These are phyloP conservation scores for Dioszegia crocea DNA, from an alignment of 768 basidiomycete genomes.

Conservation along the genomic window DNA sequence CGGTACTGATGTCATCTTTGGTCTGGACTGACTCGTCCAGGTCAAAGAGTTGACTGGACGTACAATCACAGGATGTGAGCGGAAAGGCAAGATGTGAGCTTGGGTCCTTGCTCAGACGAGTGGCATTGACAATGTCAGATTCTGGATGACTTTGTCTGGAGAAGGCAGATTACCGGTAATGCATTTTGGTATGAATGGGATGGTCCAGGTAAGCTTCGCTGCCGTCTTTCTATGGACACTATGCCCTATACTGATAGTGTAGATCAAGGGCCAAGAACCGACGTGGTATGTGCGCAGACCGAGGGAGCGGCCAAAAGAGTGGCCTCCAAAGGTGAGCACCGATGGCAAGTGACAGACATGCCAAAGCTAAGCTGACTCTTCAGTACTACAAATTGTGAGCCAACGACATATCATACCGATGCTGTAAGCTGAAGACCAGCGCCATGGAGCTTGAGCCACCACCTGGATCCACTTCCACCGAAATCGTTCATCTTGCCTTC, in stretches of 20 bases:
- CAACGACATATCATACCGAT: too few relatives aligned
- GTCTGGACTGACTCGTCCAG: conserved; percentile 47
- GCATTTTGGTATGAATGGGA: conserved; percentile 85
- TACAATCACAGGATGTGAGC: conserved; percentile 44
- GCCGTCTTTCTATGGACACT: not conserved
- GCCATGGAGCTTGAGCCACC: conserved; percentile 59
- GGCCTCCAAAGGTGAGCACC: conserved; percentile 47
- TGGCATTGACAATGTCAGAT: conserved; percentile 23
- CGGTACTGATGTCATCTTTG: too few relatives aligned
- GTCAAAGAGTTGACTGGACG: conserved; percentile 55
- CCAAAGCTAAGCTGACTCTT: conserved; percentile 1
- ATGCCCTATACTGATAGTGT: conserved; percentile 1
- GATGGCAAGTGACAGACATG: too few relatives aligned
- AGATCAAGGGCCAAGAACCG: conserved; percentile 47
- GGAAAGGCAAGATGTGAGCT: conserved; percentile 50
- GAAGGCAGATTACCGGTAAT: conserved; percentile 63
- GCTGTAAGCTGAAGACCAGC: conserved; percentile 16
- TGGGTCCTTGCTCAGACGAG: not conserved
- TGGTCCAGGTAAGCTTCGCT: conserved; percentile 59
- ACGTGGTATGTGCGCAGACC: conserved; percentile 47
- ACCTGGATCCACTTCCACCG: conserved; percentile 44
- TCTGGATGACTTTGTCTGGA: conserved; percentile 63
- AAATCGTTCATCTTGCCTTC: conserved; percentile 61
- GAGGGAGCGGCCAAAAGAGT: conserved; percentile 23
- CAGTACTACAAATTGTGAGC: conserved; percentile 45